Base-by-base conservation (phyloP, 2,329 filamentous ascomycete species). In the Cercospora sp. region DNA sequence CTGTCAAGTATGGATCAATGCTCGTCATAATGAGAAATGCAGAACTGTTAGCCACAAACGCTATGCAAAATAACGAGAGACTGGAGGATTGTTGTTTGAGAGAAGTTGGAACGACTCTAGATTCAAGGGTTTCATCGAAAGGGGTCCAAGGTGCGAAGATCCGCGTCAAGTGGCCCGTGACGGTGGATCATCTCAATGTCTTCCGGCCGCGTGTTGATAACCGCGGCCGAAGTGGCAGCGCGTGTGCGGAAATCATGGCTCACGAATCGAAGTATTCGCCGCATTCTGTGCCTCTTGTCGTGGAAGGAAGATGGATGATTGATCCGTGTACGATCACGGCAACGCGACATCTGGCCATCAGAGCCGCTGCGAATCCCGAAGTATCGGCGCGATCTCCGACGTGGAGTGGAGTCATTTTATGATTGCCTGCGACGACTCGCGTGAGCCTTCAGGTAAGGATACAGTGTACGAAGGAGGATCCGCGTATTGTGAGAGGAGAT, bases 1-100 rank as follows among this genome's bases (percentile, higher is more conserved):
- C 72, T 1, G 81, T 81, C 53, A 82, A 75, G 48, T 78, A 75
- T 1, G 77, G 75, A 48, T 77, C 69, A 26, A 78, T 72, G 6
- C 42, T 55, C 0, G 66, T 39, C 62, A 62, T 65, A 6, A 23
- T 36, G 31, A 31, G n/a, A 8, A 48, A 53, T 18, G 30, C 23
- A 18, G 20, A 26, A 63, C 12, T 5, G 39, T 39, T 9, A 63
- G n/a, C 20, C 23, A 31, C 45, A 57, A 23, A 18, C 48, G 42
- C 45, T 42, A 42, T 64, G 45, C 61, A 58, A 18, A 57, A 57
- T n/a, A 61, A 23, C n/a, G 16, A 61, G 23, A 28, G 31, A 42
- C 31, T n/a, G 48, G 20, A 60, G 33, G 39, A 45, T 23, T 60
- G 33, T 42, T 42, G 23, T 55, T 1, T 16, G 23, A n/a, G 13